These are phyloP conservation scores for Saccharum officinarum DNA, from an alignment of 176 grass and related monocot genomes.

Conservation along the genomic window DNA sequence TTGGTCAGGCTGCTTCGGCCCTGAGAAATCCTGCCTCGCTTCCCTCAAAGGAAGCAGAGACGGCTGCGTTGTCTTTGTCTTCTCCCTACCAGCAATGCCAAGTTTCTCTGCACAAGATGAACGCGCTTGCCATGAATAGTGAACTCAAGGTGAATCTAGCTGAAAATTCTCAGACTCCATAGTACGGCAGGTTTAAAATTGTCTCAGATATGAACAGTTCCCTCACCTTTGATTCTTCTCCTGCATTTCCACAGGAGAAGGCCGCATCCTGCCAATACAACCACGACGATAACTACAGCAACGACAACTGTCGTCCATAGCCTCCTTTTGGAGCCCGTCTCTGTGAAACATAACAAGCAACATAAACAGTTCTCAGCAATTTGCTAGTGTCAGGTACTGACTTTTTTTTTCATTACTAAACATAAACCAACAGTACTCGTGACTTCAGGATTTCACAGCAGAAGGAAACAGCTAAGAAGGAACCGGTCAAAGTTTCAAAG, in stretches of 20 bases:
- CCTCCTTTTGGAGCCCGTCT: constrained; percentile 9
- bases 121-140: background rate
- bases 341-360: background rate
- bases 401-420: background rate
- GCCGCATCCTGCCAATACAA: constrained; percentile 26
- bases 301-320: background rate
- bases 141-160: background rate
- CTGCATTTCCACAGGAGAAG: constrained; percentile 49
- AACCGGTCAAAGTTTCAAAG: background rate
- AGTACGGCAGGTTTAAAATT: background rate
- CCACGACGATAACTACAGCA: constrained; percentile 15
- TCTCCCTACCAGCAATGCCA: constrained; percentile 8
- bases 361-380: background rate
- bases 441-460: background rate
- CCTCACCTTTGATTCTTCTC: constrained; percentile 50
- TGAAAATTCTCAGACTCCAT: background rate
- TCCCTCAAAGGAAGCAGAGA: background rate
- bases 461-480: background rate
- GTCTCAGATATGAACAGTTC: background rate
- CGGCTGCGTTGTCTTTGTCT: background rate
- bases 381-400: background rate
- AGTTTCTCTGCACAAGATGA: constrained; percentile 22
- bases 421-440: background rate
- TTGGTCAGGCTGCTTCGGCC: constrained; percentile 16
- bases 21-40: constrained; percentile 38